phyloP scores from a whole-genome alignment of 148 eudicot species.

The Pouteria glomerata region DNA sequence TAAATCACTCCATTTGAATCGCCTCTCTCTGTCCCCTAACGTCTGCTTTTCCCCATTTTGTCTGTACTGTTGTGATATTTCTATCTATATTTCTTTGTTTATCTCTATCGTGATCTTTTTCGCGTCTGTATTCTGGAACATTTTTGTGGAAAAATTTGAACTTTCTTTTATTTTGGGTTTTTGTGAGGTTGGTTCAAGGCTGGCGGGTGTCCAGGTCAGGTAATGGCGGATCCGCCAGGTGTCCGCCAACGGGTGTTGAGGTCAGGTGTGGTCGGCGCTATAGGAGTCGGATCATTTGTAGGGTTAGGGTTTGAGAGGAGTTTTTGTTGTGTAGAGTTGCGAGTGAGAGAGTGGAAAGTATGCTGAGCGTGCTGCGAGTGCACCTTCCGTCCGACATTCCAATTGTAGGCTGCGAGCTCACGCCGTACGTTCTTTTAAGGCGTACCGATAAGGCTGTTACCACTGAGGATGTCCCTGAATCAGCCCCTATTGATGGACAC shows the following conservation, averaged over 20 bases:
- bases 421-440: conserved; percentile 76
- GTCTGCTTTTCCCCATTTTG: too few relatives aligned
- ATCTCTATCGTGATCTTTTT: too few relatives aligned
- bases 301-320: conserved; percentile 23
- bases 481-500: conserved; percentile 68
- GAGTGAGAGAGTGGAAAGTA: conserved; percentile 34
- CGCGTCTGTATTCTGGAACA: too few relatives aligned
- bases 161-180: too few relatives aligned
- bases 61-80: too few relatives aligned
- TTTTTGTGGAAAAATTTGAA: too few relatives aligned
- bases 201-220: conserved; percentile 56
- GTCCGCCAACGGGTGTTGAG: conserved; percentile 33
- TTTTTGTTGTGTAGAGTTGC: conserved; percentile 4
- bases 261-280: background rate
- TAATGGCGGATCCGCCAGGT: conserved; percentile 85
- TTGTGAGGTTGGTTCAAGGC: conserved; percentile 38
- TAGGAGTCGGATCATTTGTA: conserved; percentile 6
- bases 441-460: conserved; percentile 56
- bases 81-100: too few relatives aligned
- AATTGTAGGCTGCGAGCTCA: conserved; percentile 90
- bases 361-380: conserved; percentile 86
- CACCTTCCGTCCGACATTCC: conserved; percentile 97
- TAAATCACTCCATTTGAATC: too few relatives aligned
- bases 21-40: too few relatives aligned
- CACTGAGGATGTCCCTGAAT: conserved; percentile 80